Conservation (phyloP, 257 asterid species). For the Nicotiana noctiflora region DNA sequence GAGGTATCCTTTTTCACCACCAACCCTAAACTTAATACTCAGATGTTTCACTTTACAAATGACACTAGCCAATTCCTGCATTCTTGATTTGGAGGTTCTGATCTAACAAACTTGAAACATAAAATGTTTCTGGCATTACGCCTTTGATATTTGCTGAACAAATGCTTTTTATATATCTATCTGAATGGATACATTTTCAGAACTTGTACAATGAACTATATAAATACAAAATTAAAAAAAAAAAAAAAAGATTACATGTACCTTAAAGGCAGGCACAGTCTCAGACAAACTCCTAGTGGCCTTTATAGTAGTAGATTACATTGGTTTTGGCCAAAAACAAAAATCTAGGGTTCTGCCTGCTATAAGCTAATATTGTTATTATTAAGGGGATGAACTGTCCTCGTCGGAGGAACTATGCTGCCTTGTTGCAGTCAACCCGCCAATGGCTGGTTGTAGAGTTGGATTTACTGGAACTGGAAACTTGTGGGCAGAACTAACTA, state of each 20-base stretch:
- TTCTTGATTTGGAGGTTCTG: background rate
- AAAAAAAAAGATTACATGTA: constrained; percentile 18
- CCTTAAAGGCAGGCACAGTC: constrained; percentile 22
- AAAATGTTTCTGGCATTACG: background rate
- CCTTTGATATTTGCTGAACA: constrained; percentile 13
- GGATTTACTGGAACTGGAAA: constrained; percentile 94
- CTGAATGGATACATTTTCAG: constrained; percentile 20
- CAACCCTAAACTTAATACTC: background rate
- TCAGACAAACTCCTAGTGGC: constrained; percentile 30
- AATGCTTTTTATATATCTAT: constrained; percentile 26
- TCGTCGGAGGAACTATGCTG: constrained; percentile 42
- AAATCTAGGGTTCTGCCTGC: constrained; percentile 1
- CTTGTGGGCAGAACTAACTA: constrained; percentile 60
- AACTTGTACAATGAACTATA: constrained; percentile 32
- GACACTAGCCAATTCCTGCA: background rate
- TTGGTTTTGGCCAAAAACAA: constrained; percentile 17
- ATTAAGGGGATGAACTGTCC: constrained; percentile 33
- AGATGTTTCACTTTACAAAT: background rate
- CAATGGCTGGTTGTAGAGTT: constrained; percentile 49
- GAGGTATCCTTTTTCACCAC: background rate
- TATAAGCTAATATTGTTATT: background rate
- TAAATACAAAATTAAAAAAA: constrained; percentile 32
- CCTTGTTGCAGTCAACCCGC: constrained; percentile 29
- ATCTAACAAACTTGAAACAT: background rate
- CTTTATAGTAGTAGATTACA: constrained; percentile 25